Evolutionary conservation across 2,329 filamentous ascomycete genomes (phyloP).

Genomic region (Pseudohalonectria lignicola): DNA sequence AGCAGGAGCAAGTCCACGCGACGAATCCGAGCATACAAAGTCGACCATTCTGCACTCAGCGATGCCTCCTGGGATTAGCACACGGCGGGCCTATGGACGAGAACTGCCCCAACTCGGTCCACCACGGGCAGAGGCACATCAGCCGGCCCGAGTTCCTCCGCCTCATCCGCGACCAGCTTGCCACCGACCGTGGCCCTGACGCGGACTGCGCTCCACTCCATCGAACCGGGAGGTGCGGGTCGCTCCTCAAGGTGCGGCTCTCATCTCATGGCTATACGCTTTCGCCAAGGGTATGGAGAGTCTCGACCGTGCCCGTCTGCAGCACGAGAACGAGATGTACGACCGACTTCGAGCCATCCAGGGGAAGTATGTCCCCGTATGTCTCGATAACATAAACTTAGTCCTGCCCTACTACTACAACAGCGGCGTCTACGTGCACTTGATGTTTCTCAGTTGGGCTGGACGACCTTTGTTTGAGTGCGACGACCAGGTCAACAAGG

Average conservation of each 20-base stretch:
- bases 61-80: slow-evolving; percentile 33
- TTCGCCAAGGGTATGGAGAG: slow-evolving; percentile 25
- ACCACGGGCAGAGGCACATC: slow-evolving; percentile 16
- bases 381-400: slow-evolving; percentile 6
- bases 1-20: too few species aligned
- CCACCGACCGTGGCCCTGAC: slow-evolving; percentile 16
- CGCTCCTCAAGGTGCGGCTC: slow-evolving; percentile 25
- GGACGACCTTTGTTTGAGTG: slow-evolving; percentile 13
- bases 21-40: slow-evolving; percentile 6
- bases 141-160: slow-evolving; percentile 13
- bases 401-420: slow-evolving; percentile 5
- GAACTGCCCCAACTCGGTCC: slow-evolving; percentile 7
- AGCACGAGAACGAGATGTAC: slow-evolving; percentile 6
- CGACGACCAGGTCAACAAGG: slow-evolving; percentile 6
- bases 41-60: slow-evolving; percentile 9
- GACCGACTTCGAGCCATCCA: slow-evolving; percentile 2
- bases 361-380: slow-evolving; percentile 7
- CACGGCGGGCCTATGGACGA: slow-evolving; percentile 22
- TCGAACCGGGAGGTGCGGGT: slow-evolving; percentile 15
- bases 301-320: slow-evolving; percentile 9
- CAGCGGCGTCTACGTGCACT: slow-evolving; percentile 5
- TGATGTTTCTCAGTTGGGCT: slow-evolving; percentile 15
- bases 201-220: slow-evolving; percentile 18
- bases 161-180: slow-evolving; percentile 16
- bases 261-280: slow-evolving; percentile 23